A percentile compares a stretch with the other conserved stretches of the same genome.
These are phyloP conservation scores for Beta lomatogona DNA, from an alignment of 179 eudicot species.

Conservation along the genomic window DNA sequence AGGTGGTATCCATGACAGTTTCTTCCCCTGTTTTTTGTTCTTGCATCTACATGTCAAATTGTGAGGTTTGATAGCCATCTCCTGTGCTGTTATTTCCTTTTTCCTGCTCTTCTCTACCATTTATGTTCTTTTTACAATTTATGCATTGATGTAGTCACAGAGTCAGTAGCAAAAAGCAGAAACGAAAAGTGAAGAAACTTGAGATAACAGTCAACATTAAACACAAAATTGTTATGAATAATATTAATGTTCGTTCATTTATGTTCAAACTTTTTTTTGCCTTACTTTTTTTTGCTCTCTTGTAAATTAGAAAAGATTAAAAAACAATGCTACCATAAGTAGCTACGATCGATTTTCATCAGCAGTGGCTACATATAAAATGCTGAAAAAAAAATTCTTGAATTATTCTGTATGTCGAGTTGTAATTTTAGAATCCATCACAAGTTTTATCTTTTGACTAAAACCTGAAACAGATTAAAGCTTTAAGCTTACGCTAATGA, in stretches of 20 bases:
- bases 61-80: neutral
- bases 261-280: too few species aligned
- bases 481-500: too few species aligned
- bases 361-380: constrained; percentile 19
- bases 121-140: too few species aligned
- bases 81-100: neutral
- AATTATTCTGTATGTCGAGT: constrained; percentile 19
- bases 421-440: too few species aligned
- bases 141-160: neutral
- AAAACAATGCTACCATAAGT: neutral
- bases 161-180: neutral
- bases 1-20: too few species aligned
- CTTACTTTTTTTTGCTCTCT: neutral
- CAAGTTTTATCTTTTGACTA: too few species aligned
- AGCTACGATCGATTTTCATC: neutral
- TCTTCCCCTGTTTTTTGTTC: too few species aligned
- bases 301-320: neutral
- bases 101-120: neutral
- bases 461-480: too few species aligned
- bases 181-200: neutral
- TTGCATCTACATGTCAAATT: too few species aligned
- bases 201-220: too few species aligned
- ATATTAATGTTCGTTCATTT: too few species aligned
- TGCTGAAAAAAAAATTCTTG: neutral
- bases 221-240: neutral